Base-by-base conservation (phyloP, 345 rosid species). In the Boechera stricta region DNA sequence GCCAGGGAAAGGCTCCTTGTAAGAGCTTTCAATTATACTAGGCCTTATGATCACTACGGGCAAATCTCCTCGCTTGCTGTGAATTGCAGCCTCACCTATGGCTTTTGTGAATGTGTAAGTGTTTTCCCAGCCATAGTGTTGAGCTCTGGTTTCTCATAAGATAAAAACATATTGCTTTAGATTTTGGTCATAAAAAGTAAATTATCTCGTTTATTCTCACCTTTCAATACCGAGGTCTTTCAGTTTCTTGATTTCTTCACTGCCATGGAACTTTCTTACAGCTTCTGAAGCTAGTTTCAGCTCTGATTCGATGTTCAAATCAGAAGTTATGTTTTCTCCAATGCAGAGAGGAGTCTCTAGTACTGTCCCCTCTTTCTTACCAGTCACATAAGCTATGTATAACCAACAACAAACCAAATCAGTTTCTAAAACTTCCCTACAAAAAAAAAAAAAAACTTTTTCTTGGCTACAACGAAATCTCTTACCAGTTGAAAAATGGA, bases 101-200 rank as follows among this genome's bases (percentile, higher is more conserved):
- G 95, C 90, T 84, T 94, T 94, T 15, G 98, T 92, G 66, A 90
- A 92, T 13, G 87, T 95, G n/a, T 90, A 92, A 0, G 93, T 79
- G 73, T 90, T 89, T 67, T 89, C 97, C 97, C 97, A 94, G 24
- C 98, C 98, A 61, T 79, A 87, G 33, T 28, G 39, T 75, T 84
- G 85, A 49, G 97, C 97, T 84, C 96, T 88, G 81, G 4, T 9
- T 29, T 54, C 45, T 45, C 48, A 24, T 54, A 10, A 31, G 9
- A 10, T 32, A 36, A 36, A 2, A 8, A 54, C 0, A 55, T 5
- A 28, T 45, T 44, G 0, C 1, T 35, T 44, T 0, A 65, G 59
- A 47, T 57, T 48, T 29, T 36, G 12, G 62, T 32, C 7, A 35
- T 3, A 18, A 24, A 57, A 8, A 21, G 33, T 44, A 13, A 66